A percentile compares a stretch with the other conserved stretches of the same genome.
Evolutionary conservation across 2,329 filamentous ascomycete species (phyloP).

Genomic region (Purpureocillium lavendulum): DNA sequence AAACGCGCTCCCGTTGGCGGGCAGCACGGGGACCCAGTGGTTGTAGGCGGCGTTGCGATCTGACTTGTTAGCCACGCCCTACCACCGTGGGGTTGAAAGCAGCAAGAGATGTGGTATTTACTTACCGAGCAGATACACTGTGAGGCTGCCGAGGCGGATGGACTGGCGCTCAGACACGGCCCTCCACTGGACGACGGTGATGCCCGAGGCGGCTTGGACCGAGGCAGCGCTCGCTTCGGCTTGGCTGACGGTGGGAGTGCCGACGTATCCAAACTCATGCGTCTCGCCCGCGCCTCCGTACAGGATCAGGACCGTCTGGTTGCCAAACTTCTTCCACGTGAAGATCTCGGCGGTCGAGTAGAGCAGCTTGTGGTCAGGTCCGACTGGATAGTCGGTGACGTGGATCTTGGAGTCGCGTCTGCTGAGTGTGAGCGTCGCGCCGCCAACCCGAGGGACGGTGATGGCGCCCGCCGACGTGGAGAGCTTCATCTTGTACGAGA

Average conservation of each 20-base stretch:
- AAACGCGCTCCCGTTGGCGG: slow-evolving; percentile 20
- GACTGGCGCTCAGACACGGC: slow-evolving; percentile 18
- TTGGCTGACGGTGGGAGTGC: slow-evolving; percentile 6
- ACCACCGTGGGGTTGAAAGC: too few species aligned
- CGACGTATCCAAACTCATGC: slow-evolving; percentile 51
- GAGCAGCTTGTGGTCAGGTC: slow-evolving; percentile 42
- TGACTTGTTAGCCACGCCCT: slow-evolving; percentile 12
- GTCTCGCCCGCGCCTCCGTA: slow-evolving; percentile 55
- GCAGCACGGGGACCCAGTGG: slow-evolving; percentile 57
- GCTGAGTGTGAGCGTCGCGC: slow-evolving; percentile 42
- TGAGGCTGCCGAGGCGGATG: slow-evolving; percentile 26
- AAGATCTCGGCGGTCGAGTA: slow-evolving; percentile 66
- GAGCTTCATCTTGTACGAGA: slow-evolving; percentile 55
- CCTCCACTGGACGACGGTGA: slow-evolving; percentile 22
- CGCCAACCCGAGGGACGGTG: slow-evolving; percentile 50
- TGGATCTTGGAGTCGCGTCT: slow-evolving; percentile 61
- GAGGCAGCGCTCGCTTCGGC: slow-evolving; percentile 20
- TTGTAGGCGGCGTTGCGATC: slow-evolving; percentile 61
- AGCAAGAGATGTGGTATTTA: slow-evolving; percentile 2
- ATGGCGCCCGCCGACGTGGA: slow-evolving; percentile 49
- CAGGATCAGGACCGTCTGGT: slow-evolving; percentile 52
- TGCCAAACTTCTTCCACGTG: slow-evolving; percentile 57
- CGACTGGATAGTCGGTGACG: slow-evolving; percentile 58
- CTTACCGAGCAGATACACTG: slow-evolving; percentile 30
- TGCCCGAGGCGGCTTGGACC: slow-evolving; percentile 9